Base-by-base conservation (phyloP, 768 basidiomycete genomes). In the Suillus clintonianus region DNA sequence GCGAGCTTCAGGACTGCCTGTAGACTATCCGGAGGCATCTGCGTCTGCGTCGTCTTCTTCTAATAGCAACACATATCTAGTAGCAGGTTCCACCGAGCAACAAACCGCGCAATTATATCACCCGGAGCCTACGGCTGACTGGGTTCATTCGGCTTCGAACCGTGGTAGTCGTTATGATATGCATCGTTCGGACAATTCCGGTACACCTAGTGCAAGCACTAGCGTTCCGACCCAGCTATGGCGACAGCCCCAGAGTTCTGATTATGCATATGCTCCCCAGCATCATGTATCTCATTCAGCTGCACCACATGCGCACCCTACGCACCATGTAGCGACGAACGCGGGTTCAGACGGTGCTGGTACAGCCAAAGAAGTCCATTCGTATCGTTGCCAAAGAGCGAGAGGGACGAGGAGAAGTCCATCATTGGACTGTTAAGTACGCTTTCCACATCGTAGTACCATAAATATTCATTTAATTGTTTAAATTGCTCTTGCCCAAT, bases 171-270 rank as follows among this genome's bases (percentile, higher is more conserved):
- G 37, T 22, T 57, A 59, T 4, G 43, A 43, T 22, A 43, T 32
- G n/a, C 64, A 24, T 27, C 24, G 42, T 24, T 27, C 54, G 5
- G 34, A 37, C 11, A n/a, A 24, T 27, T 10, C 24, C n/a, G 14
- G 1, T 32, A 50, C 19, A 34, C 13, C 59, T 22, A 37, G 42
- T 54, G 27, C 30, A n/a, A 54, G 53, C 36, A 36, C 53, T 36
- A 27, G 10, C 14, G 17, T 57, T 57, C 22, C 55, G 37, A 53
- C 66, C 14, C 55, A 73, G 4, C 62, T 71, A 22, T 76, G 73
- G 73, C 73, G 73, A 22, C 71, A 75, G 13, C 66, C 73, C 13
- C 71, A 69, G 3, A 67, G 69, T 27, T 63, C 75, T 3, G 70
- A 75, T 19, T 73, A 76, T 56, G 17, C 73, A 11, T 76, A 75